A percentile compares a stretch with the other conserved stretches of the same genome.
Conservation (phyloP, 1,284 basidiomycete genomes). For the Ceratobasidium sp. region DNA sequence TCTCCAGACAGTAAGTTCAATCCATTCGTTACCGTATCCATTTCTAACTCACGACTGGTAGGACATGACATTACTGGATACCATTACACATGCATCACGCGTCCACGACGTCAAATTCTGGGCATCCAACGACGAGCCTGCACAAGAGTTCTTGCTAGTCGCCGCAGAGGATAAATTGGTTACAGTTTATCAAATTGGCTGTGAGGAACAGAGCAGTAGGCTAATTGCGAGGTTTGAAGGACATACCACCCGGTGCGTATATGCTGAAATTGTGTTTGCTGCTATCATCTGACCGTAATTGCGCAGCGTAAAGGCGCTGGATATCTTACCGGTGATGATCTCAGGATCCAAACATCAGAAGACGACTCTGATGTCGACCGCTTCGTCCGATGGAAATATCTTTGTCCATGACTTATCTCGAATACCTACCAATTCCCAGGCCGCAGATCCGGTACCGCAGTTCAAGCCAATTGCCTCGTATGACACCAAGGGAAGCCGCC, state of each 20-base stretch:
- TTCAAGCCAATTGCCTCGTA: slow-evolving; percentile 68
- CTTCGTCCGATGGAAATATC: slow-evolving; percentile 84
- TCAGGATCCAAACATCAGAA: slow-evolving; percentile 51
- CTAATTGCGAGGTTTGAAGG: slow-evolving; percentile 70
- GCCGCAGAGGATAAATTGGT: slow-evolving; percentile 86
- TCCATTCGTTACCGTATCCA: slow-evolving; percentile 1
- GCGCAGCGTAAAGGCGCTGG: slow-evolving; percentile 71
- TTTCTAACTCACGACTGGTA: slow-evolving; percentile 48
- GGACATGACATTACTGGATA: slow-evolving; percentile 74
- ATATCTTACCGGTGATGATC: slow-evolving; percentile 64
- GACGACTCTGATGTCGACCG: slow-evolving; percentile 72
- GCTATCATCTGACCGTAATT: slow-evolving; percentile 13
- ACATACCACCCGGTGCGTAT: slow-evolving; percentile 71
- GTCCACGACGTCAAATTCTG: slow-evolving; percentile 81
- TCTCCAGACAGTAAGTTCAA: slow-evolving; percentile 70
- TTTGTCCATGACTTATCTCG: slow-evolving; percentile 74
- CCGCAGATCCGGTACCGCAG: slow-evolving; percentile 50
- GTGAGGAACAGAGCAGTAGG: slow-evolving; percentile 48
- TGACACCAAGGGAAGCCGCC: slow-evolving; percentile 80
- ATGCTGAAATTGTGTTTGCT: not conserved
- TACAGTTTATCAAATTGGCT: slow-evolving; percentile 67
- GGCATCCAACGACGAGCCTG: slow-evolving; percentile 55
- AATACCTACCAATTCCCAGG: slow-evolving; percentile 50
- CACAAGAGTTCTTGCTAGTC: slow-evolving; percentile 71
- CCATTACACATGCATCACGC: slow-evolving; percentile 73